These are phyloP conservation scores for Samsoniella hepiali DNA, from an alignment of 2,329 filamentous ascomycete genomes.

Conservation along the genomic window DNA sequence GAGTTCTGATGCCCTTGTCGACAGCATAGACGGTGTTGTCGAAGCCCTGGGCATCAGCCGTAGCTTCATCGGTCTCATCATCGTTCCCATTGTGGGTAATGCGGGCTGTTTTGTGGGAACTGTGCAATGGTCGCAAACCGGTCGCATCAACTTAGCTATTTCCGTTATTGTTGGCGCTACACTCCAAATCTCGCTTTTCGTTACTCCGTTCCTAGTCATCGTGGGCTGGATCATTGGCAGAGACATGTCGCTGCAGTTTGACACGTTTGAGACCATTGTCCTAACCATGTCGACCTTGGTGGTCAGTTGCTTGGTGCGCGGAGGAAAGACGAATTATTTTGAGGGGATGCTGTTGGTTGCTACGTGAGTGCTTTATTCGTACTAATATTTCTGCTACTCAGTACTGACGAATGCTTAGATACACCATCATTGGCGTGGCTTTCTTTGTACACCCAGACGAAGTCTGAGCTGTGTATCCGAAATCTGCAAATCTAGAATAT, in stretches of 20 bases:
- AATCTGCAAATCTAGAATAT: neutral
- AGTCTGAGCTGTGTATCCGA: neutral
- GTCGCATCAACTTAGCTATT: constrained; percentile 22
- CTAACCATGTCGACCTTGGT: constrained; percentile 22
- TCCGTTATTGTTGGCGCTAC: constrained; percentile 23
- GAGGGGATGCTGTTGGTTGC: constrained; percentile 21
- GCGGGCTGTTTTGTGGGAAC: constrained; percentile 22
- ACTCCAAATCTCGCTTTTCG: constrained; percentile 23
- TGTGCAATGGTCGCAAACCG: constrained; percentile 21
- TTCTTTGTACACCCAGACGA: constrained; percentile 17
- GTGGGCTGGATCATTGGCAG: constrained; percentile 18
- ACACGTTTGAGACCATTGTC: constrained; percentile 23
- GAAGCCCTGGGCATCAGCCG: constrained; percentile 21
- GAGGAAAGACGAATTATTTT: constrained; percentile 22
- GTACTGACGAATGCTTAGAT: neutral
- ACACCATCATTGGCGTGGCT: constrained; percentile 15
- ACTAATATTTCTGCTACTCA: too few species aligned
- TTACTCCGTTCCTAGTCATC: constrained; percentile 22
- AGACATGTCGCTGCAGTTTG: constrained; percentile 23
- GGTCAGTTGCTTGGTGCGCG: constrained; percentile 22
- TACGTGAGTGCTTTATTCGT: constrained; percentile 14
- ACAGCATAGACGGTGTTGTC: constrained; percentile 23
- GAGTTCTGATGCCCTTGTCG: constrained; percentile 28
- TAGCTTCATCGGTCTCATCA: constrained; percentile 23
- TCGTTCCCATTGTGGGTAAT: constrained; percentile 23